Base-by-base conservation (phyloP, 2,329 filamentous ascomycete genomes). In the Apiospora pterosperma region DNA sequence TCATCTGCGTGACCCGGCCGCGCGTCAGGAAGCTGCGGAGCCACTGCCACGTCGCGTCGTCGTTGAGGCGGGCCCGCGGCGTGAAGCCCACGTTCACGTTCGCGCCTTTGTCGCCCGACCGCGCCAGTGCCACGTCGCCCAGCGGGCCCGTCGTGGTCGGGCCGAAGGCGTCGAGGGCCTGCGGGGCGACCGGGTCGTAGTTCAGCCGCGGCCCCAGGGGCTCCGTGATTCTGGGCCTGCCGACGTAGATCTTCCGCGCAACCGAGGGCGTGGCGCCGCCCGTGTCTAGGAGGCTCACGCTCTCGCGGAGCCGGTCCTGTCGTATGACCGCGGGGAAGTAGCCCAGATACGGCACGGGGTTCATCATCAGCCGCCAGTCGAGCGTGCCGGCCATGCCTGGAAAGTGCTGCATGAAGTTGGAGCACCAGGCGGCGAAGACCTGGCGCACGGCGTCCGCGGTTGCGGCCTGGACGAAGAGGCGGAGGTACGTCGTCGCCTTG, bases 341-440 rank as follows among this genome's bases (percentile, higher is more conserved):
- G 3, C 75, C 78, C 1, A 81, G 72, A 66, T 77, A 81, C 0
- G 79, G 75, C 16, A 72, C 66, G 0, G 80, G 79, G 3, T 77
- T 58, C 10, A 78, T 77, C 0, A 76, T 77, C 7, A 55, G 48
- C 10, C 81, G 75, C 34, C 71, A 72, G 63, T 84, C 81, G 6
- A 81, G 69, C 4, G 79, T 77, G 41, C 74, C 73, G 66, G 80
- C 78, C 67, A 81, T 76, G 0, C 82, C 80, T 23, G 74, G 74
- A 59, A 81, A 83, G 68, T 82, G 80, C 64, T 79, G 76, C 71
- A 83, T 78, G n/a, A 78, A 76, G 61, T 73, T 73, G 8, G 76
- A 70, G 16, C 67, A 70, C 68, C 76, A 71, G 4, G 74, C 74
- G 21, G 69, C 69, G n/a, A 70, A 63, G 1, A 80, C 71, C 14